phyloP scores from a whole-genome alignment of 352 stramenopile species.

The Pythium biforme region DNA sequence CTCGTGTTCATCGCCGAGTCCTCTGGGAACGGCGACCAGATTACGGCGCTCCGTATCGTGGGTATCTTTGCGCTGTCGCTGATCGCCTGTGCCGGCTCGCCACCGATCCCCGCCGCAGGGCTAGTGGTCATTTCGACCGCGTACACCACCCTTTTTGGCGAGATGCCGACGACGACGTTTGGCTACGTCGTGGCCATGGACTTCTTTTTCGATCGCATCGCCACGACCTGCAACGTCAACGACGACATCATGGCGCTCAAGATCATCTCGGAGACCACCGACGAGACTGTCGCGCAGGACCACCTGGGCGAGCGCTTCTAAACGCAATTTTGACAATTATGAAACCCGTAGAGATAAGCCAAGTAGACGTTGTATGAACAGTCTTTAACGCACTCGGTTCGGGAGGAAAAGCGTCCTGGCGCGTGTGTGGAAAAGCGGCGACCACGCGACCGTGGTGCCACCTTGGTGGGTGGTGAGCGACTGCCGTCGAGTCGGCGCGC shows the following conservation, averaged over 20 bases:
- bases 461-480: no score
- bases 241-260: conserved; percentile 76
- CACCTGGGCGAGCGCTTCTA: conserved; percentile 40
- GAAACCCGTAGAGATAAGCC: no score
- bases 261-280: conserved; percentile 67
- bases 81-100: conserved; percentile 43
- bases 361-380: no score
- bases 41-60: conserved; percentile 47
- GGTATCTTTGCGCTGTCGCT: conserved; percentile 55
- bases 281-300: conserved; percentile 57
- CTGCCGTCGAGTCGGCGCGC: no score
- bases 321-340: not conserved
- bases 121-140: conserved; percentile 59
- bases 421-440: no score
- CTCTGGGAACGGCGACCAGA: conserved; percentile 43
- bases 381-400: no score
- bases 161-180: conserved; percentile 48
- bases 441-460: no score
- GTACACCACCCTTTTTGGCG: conserved; percentile 64
- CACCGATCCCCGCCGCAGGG: conserved; percentile 48
- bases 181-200: conserved; percentile 59
- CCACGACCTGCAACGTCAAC: conserved; percentile 69
- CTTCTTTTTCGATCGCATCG: conserved; percentile 60
- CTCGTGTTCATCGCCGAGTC: conserved; percentile 65
- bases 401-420: no score